Evolutionary conservation across 192 early-diverging fungal genomes (phyloP).

Genomic region (Mortierella alpina): DNA sequence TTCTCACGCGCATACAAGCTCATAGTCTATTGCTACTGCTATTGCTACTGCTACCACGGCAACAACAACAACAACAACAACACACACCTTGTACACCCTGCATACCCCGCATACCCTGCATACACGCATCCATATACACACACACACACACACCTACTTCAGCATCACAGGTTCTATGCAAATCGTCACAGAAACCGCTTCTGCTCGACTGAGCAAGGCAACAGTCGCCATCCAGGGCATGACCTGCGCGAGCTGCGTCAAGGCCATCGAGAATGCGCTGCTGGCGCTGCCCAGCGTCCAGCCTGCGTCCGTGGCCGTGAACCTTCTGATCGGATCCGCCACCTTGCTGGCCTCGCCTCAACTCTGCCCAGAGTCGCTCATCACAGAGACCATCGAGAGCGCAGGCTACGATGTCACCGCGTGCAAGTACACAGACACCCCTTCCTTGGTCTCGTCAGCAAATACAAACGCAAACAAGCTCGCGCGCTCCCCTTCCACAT

Average conservation of each 20-base stretch:
- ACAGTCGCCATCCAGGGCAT: constrained; percentile 78
- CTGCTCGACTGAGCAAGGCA: constrained; percentile 35
- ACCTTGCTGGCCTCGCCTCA: constrained; percentile 54
- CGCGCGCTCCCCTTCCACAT: neutral
- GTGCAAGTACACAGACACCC: constrained; percentile 35
- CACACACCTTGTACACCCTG: neutral
- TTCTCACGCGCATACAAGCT: neutral
- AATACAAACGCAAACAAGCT: constrained; percentile 4
- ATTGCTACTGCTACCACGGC: no score
- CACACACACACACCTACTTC: no score
- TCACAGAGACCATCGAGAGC: constrained; percentile 73
- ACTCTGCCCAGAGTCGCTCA: constrained; percentile 45
- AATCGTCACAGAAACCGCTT: constrained; percentile 17
- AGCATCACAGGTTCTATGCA: neutral
- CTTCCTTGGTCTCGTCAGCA: constrained; percentile 16
- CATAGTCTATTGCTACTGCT: no score
- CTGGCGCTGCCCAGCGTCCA: constrained; percentile 62
- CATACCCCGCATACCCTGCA: no score
- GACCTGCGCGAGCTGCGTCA: constrained; percentile 90
- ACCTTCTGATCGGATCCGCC: constrained; percentile 74
- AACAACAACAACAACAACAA: neutral
- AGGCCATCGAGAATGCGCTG: constrained; percentile 70
- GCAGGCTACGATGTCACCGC: constrained; percentile 78
- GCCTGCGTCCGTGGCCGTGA: constrained; percentile 67
- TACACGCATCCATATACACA: no score